Percentiles rank a stretch among this genome's conserved stretches.
Conservation (phyloP, 2,329 filamentous ascomycete genomes). For the Pseudocercospora musae region DNA sequence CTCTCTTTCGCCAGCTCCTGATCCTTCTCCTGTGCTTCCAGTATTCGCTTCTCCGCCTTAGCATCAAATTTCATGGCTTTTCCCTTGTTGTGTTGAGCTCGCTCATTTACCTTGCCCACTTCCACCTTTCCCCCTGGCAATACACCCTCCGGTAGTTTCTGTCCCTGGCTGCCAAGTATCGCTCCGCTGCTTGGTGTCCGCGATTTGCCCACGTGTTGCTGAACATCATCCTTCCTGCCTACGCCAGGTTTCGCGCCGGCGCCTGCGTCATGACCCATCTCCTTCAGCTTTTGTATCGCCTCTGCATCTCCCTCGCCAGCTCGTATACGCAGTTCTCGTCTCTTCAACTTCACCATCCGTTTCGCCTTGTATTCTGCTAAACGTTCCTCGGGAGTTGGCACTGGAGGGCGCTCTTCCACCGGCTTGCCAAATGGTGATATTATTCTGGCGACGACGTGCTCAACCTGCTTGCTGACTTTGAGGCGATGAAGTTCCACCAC, state of each 20-base stretch:
- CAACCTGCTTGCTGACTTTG: slow-evolving; percentile 61
- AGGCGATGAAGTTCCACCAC: slow-evolving; percentile 71
- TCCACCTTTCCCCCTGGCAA: slow-evolving; percentile 33
- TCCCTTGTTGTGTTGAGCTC: slow-evolving; percentile 30
- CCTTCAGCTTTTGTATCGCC: slow-evolving; percentile 28
- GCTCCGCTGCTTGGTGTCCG: slow-evolving; percentile 23
- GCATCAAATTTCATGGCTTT: slow-evolving; percentile 27
- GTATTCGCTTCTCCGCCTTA: slow-evolving; percentile 28
- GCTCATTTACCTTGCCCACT: slow-evolving; percentile 30
- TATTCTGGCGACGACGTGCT: slow-evolving; percentile 71
- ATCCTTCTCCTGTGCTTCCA: slow-evolving; percentile 28
- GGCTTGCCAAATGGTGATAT: slow-evolving; percentile 66
- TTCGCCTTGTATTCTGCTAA: slow-evolving; percentile 54
- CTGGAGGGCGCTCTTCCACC: slow-evolving; percentile 61
- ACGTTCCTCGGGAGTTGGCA: slow-evolving; percentile 63
- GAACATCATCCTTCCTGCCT: slow-evolving; percentile 27
- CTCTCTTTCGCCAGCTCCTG: slow-evolving; percentile 23
- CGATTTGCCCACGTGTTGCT: slow-evolving; percentile 24
- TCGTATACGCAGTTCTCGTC: slow-evolving; percentile 27
- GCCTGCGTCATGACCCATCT: slow-evolving; percentile 30
- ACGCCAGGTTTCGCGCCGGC: slow-evolving; percentile 29
- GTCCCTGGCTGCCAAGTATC: slow-evolving; percentile 31
- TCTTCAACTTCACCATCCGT: slow-evolving; percentile 56
- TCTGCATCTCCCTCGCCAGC: slow-evolving; percentile 32
- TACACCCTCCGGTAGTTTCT: slow-evolving; percentile 34